Conservation (phyloP, 2,329 filamentous ascomycete species). For the Stagonosporopsis tanaceti region DNA sequence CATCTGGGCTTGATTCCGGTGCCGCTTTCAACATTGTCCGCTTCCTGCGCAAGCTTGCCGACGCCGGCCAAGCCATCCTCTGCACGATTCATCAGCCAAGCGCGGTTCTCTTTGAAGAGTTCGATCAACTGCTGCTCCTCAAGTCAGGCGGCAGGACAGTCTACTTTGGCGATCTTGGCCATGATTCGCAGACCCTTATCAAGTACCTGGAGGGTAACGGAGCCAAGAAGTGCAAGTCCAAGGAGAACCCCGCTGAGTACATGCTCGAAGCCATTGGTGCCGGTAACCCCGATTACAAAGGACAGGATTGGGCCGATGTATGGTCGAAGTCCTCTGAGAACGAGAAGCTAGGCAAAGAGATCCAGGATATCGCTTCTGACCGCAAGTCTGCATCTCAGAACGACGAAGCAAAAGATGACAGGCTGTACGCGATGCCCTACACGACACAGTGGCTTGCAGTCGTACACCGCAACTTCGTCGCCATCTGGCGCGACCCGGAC, state of each 20-base stretch:
- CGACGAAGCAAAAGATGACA: conserved; percentile 50
- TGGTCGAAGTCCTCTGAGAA: conserved; percentile 55
- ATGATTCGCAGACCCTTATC: conserved; percentile 52
- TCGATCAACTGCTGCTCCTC: conserved; percentile 71
- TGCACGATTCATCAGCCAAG: conserved; percentile 77
- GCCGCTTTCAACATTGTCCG: conserved; percentile 72
- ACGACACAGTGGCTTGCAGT: conserved; percentile 53
- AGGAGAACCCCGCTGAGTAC: conserved; percentile 64
- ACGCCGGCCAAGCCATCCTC: conserved; percentile 71
- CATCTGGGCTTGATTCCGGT: conserved; percentile 74
- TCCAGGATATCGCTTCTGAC: conserved; percentile 51
- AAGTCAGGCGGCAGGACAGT: conserved; percentile 71
- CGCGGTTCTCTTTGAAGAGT: conserved; percentile 70
- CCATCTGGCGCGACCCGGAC: conserved; percentile 71
- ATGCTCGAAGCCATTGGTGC: conserved; percentile 59
- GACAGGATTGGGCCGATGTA: conserved; percentile 56
- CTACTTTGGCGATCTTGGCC: conserved; percentile 68
- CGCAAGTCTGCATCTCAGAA: conserved; percentile 44
- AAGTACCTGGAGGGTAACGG: conserved; percentile 64
- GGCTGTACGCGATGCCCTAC: conserved; percentile 56
- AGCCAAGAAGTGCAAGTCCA: conserved; percentile 59
- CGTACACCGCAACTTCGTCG: conserved; percentile 60
- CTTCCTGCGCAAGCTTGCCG: conserved; percentile 71
- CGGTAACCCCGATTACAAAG: conserved; percentile 53
- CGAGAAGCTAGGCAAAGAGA: conserved; percentile 49